Percentiles rank a stretch among this genome's conserved stretches.
phyloP scores from a whole-genome alignment of 345 rosid genomes.

The Melastoma malabathricum region DNA sequence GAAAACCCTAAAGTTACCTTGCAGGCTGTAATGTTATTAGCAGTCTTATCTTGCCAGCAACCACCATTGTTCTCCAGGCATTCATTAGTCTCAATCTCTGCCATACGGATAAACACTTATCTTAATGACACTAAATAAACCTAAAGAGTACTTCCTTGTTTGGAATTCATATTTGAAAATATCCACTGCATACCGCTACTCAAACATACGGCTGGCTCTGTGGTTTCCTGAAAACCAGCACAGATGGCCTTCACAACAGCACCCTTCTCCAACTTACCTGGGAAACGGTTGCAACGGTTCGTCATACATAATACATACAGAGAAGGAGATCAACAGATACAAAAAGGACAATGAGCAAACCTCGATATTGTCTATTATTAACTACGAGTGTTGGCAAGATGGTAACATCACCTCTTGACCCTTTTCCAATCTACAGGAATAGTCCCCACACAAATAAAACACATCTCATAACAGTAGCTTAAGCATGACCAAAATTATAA shows the following conservation, averaged over 20 bases:
- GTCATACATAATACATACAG: neutral
- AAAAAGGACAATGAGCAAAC: constrained; percentile 23
- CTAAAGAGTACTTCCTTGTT: too few species aligned
- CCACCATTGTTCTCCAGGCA: constrained; percentile 90
- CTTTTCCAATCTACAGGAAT: constrained; percentile 75
- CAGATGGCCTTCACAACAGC: constrained; percentile 93
- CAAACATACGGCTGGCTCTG: constrained; percentile 90
- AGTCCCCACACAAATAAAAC: neutral
- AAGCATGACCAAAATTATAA: neutral
- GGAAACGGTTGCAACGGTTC: constrained; percentile 4
- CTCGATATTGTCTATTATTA: constrained; percentile 91
- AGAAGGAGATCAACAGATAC: constrained; percentile 3
- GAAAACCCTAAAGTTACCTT: constrained; percentile 30
- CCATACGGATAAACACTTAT: constrained; percentile 4
- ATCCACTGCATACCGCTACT: constrained; percentile 41
- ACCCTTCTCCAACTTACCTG: constrained; percentile 89
- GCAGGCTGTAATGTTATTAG: constrained; percentile 90
- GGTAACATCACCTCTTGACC: constrained; percentile 96
- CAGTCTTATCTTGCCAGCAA: constrained; percentile 77
- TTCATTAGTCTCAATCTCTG: constrained; percentile 94
- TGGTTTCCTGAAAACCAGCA: constrained; percentile 94
- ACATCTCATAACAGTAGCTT: too few species aligned
- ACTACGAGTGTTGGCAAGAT: constrained; percentile 97
- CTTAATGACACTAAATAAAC: too few species aligned
- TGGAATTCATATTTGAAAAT: too few species aligned